Conservation (phyloP, 2,329 filamentous ascomycete genomes). For the Sporothrix euskadiensis region DNA sequence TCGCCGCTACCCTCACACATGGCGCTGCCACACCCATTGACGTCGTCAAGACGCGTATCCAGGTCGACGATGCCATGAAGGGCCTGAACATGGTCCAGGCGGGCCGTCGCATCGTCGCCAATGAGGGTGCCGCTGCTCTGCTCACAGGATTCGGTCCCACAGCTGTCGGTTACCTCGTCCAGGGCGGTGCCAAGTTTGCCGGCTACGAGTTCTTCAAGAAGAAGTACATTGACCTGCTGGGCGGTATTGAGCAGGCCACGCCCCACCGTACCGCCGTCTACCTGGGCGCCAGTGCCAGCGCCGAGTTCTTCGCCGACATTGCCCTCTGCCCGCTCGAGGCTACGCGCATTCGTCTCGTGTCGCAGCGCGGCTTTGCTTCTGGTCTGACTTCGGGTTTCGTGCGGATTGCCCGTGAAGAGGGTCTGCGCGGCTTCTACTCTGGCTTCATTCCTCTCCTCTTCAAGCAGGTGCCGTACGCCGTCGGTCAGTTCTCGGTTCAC, state of each 20-base stretch:
- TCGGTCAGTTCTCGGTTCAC: conserved; percentile 92
- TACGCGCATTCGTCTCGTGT: conserved; percentile 75
- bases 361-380: conserved; percentile 73
- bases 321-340: conserved; percentile 89
- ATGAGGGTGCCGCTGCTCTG: conserved; percentile 76
- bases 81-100: conserved; percentile 80
- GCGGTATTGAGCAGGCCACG: conserved; percentile 49
- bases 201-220: conserved; percentile 96
- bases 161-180: conserved; percentile 83
- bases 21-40: conserved; percentile 56
- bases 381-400: conserved; percentile 71
- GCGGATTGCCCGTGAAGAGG: conserved; percentile 75
- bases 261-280: conserved; percentile 61
- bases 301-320: conserved; percentile 74
- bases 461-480: conserved; percentile 91
- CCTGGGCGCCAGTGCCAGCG: conserved; percentile 67
- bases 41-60: conserved; percentile 89
- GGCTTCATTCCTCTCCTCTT: conserved; percentile 84
- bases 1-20: conserved; percentile 55
- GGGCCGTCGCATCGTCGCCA: conserved; percentile 73
- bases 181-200: conserved; percentile 88
- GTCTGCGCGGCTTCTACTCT: conserved; percentile 83
- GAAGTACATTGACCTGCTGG: conserved; percentile 71
- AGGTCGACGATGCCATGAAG: conserved; percentile 83
- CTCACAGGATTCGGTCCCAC: conserved; percentile 84